These are phyloP conservation scores for Gremmenia infestans DNA, from an alignment of 2,329 filamentous ascomycete genomes.

Conservation along the genomic window DNA sequence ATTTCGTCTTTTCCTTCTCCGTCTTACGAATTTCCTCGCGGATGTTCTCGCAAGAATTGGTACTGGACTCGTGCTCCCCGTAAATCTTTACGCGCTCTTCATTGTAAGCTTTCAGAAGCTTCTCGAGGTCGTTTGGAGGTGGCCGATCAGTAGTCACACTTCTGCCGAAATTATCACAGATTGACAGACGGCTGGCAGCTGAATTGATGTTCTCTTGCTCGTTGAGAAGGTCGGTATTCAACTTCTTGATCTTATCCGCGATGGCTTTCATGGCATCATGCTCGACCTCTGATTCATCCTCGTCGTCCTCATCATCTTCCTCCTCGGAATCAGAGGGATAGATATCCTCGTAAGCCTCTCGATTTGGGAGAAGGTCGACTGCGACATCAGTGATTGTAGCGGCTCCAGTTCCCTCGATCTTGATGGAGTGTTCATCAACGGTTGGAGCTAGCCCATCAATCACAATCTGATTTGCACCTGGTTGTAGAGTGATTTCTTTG, in stretches of 20 bases:
- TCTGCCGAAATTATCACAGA: constrained; percentile 26
- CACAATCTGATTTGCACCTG: constrained; percentile 52
- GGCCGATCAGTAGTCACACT: constrained; percentile 18
- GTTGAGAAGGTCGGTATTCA: constrained; percentile 16
- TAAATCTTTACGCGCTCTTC: constrained; percentile 33
- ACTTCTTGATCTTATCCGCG: constrained; percentile 20
- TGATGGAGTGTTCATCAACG: constrained; percentile 52
- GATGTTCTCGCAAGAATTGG: constrained; percentile 32
- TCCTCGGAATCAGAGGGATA: constrained; percentile 33
- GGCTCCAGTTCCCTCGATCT: constrained; percentile 53
- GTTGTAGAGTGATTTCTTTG: constrained; percentile 45
- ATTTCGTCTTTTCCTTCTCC: constrained; percentile 31
- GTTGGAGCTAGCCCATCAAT: constrained; percentile 50
- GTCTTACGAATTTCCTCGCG: constrained; percentile 31
- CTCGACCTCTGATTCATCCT: constrained; percentile 28
- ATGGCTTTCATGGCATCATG: constrained; percentile 23
- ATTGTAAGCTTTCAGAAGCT: constrained; percentile 21
- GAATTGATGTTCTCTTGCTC: constrained; percentile 32
- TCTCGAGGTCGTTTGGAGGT: constrained; percentile 20
- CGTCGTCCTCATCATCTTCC: constrained; percentile 27
- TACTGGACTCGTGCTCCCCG: constrained; percentile 36
- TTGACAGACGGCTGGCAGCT: constrained; percentile 20
- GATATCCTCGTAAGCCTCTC: constrained; percentile 39
- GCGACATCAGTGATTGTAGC: constrained; percentile 59
- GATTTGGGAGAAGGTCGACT: constrained; percentile 50